These are phyloP conservation scores for Nicotiana knightiana DNA, from an alignment of 257 asterid genomes.

Conservation along the genomic window DNA sequence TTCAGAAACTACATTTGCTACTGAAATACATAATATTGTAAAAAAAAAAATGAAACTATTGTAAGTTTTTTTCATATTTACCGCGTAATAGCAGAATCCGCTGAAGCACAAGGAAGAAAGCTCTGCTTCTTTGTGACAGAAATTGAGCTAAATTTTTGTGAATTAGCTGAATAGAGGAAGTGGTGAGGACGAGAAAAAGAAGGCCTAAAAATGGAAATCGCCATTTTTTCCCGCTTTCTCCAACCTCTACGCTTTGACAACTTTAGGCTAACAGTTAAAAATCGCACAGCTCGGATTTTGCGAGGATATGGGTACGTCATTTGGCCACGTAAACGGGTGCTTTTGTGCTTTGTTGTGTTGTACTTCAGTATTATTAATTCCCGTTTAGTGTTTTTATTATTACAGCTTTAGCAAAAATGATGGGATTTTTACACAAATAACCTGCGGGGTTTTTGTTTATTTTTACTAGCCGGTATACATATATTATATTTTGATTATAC, in stretches of 20 bases:
- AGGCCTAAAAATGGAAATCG: constrained; percentile 38
- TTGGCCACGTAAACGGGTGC: constrained; percentile 9
- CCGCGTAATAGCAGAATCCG: constrained; percentile 20
- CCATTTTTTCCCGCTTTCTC: constrained; percentile 39
- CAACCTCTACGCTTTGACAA: not conserved
- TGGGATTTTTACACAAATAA: no score
- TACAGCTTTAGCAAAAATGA: no score
- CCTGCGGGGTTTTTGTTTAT: no score
- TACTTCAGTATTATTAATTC: not conserved
- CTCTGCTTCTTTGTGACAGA: constrained; percentile 16
- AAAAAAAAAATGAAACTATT: not conserved
- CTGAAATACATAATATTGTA: not conserved
- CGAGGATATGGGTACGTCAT: constrained; percentile 11
- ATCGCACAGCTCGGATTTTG: not conserved
- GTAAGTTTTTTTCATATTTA: constrained; percentile 21
- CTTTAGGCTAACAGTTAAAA: not conserved
- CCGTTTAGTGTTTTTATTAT: no score
- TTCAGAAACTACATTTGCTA: not conserved
- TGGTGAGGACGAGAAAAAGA: not conserved
- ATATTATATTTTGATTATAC: no score
- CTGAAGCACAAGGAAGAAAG: constrained; percentile 22
- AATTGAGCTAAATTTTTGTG: constrained; percentile 1
- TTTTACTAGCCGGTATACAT: no score
- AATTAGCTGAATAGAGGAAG: not conserved
- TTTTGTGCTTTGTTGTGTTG: not conserved